Evolutionary conservation across 495 filamentous ascomycete genomes (phyloP), one percentile per base, ranked within the genome.

Genomic region (Hamigera avellanea): DNA sequence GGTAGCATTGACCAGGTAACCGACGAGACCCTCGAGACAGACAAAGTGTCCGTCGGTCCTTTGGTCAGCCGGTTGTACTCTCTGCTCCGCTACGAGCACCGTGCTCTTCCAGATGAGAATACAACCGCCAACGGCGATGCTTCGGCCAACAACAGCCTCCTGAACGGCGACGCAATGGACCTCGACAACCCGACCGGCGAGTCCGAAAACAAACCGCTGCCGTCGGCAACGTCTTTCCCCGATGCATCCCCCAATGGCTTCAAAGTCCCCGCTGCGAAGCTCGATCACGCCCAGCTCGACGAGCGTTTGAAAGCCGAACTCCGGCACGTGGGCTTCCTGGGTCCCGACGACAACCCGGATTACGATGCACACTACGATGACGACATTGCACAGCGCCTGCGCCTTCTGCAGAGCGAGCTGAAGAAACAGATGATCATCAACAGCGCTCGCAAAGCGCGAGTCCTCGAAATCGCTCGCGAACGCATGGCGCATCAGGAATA

Each of bases 401-500:
- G 91, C 18, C 73, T 80, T 26, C 70, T 99, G 0, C 91, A 99
- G 48, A 64, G 69, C 31, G 77, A 86, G 33, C 74, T 99, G 1
- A 78, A 81, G 49, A 77, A 85, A 28, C 77, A 85, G 48, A 78
- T 77, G 41, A 75, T 94, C 30, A 57, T 81, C 46, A 96, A 96
- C 59, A 89, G 87, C 32, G 85, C 91, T 0, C 76, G 85, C 43
- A 96, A 95, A 53, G 72, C 82, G 5, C 70, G 89, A 12, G 71
- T 99, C 8, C 73, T 82, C 1, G 85, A 94, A 13, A 70, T 94
- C 14, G 80, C 88, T 2, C 80, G 85, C 45, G 89, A 93, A 54
- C 75, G 83, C 43, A 85, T 96, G 77, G 93, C 91, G 1, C 73
- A 84, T 54, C 91, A 96, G 45, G 91, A 99, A 54, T 99, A 93